Base-by-base conservation (phyloP, 2,329 filamentous ascomycete genomes). In the Colletotrichum echinochloae region DNA sequence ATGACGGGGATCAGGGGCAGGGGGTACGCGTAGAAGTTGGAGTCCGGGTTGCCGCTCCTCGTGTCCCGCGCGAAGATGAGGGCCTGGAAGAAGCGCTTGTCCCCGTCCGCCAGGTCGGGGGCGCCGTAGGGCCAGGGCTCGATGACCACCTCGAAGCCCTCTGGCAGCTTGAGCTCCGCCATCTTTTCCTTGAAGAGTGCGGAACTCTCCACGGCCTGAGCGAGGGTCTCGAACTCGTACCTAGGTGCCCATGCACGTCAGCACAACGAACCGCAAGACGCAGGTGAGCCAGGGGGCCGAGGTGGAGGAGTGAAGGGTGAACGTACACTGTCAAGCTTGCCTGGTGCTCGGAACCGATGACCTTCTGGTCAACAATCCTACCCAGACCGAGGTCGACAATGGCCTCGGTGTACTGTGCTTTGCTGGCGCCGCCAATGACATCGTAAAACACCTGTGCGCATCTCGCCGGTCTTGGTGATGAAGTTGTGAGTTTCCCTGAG, bases 21-120 rank as follows among this genome's bases (percentile, higher is more conserved):
- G 2, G 85, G 85, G 67, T 82, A 85, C 6, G 82, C 82, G 74
- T 86, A 87, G 71, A 86, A 84, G 70, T 86, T 86, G 44, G 83
- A 82, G 72, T 86, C 83, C 8, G 80, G 79, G 52, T 77, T 73
- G 33, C 78, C 77, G 37, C 71, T 78, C 20, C 74, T 67, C 0
- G 75, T 75, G 59, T 81, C 76, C 3, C 74, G 74, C 0, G 76
- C 79, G 41, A 81, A 81, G 52, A 79, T 74, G 0, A 81, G 74
- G 11, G 74, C 79, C 56, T 81, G 79, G 71, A 81, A 81, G 23
- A 74, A 75, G 4, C 79, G 78, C 0, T 54, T 74, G 26, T 76
- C 68, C n/a, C 76, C 79, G 52, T 80, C 79, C 12, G 60, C 66
- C 0, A 74, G 46, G 23, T 81, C 77, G 9, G 76, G 74, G 0